Conservation (phyloP, 176 grass and related monocot genomes). For the Hordeum marinum region DNA sequence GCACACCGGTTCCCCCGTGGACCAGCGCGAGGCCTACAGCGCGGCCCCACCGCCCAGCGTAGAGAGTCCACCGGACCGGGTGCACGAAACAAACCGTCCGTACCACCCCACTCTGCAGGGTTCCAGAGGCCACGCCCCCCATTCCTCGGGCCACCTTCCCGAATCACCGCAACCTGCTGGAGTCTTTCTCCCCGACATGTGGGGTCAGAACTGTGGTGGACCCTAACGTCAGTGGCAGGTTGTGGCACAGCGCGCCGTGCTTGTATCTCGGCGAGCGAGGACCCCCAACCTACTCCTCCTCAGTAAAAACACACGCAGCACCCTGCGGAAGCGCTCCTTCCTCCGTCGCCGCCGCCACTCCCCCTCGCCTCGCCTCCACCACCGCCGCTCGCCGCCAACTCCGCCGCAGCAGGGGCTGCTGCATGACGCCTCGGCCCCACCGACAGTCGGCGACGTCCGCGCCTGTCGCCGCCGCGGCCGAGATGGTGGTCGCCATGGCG, state of each 20-base stretch:
- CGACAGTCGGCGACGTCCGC: not conserved
- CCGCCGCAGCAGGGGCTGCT: not conserved
- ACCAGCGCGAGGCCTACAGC: not conserved
- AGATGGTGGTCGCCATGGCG: conserved; percentile 47
- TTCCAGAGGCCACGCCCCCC: not conserved
- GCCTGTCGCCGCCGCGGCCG: not conserved
- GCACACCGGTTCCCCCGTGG: not conserved
- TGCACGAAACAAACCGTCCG: not conserved
- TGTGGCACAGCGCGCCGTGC: rapidly evolving
- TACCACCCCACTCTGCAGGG: not conserved
- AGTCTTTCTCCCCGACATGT: not conserved
- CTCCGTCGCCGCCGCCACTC: not conserved
- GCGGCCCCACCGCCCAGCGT: not conserved
- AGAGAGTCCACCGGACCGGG: not conserved
- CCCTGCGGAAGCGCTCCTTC: not conserved
- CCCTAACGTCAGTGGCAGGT: not conserved
- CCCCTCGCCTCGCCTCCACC: not conserved
- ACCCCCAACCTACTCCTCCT: not conserved
- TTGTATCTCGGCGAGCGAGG: not conserved
- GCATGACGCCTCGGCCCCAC: not conserved
- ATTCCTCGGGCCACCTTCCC: not conserved
- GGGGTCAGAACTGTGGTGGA: rapidly evolving
- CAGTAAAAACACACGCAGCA: not conserved
- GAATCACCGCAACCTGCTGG: rapidly evolving
- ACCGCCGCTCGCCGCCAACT: not conserved